Conservation (phyloP, 2,329 filamentous ascomycete species). For the Fusarium newnesense region DNA sequence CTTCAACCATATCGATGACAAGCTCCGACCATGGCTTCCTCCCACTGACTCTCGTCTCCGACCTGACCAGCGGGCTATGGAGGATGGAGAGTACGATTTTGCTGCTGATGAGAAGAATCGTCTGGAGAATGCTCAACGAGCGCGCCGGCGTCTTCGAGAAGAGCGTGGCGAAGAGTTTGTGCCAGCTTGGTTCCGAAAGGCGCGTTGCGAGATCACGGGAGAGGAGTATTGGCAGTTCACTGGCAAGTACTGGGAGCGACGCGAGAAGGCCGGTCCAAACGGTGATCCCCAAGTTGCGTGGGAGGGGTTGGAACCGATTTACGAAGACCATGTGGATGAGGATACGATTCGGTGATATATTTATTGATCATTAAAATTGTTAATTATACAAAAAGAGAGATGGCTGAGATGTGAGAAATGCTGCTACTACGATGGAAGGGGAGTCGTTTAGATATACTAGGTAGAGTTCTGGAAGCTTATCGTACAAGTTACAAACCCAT, state of each 20-base stretch:
- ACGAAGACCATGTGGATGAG: constrained; percentile 51
- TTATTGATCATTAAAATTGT: neutral
- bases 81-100: constrained; percentile 95
- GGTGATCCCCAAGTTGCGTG: constrained; percentile 67
- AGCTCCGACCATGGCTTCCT: constrained; percentile 79
- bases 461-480: constrained; percentile 3
- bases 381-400: constrained; percentile 3
- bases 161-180: constrained; percentile 81
- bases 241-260: constrained; percentile 85
- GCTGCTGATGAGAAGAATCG: constrained; percentile 94
- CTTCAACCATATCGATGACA: constrained; percentile 90
- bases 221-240: constrained; percentile 92
- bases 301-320: constrained; percentile 83
- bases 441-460: neutral
- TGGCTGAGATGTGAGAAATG: neutral
- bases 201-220: constrained; percentile 79
- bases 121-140: constrained; percentile 90
- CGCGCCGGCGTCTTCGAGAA: constrained; percentile 78
- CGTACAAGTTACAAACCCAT: constrained; percentile 11
- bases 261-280: constrained; percentile 70
- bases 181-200: constrained; percentile 86
- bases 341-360: constrained; percentile 20
- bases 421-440: neutral
- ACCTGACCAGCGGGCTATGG: constrained; percentile 97
- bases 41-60: constrained; percentile 94